These are phyloP conservation scores for Schwanniomyces etchellsii DNA, from an alignment of 1,139 yeast genomes.

Conservation along the genomic window DNA sequence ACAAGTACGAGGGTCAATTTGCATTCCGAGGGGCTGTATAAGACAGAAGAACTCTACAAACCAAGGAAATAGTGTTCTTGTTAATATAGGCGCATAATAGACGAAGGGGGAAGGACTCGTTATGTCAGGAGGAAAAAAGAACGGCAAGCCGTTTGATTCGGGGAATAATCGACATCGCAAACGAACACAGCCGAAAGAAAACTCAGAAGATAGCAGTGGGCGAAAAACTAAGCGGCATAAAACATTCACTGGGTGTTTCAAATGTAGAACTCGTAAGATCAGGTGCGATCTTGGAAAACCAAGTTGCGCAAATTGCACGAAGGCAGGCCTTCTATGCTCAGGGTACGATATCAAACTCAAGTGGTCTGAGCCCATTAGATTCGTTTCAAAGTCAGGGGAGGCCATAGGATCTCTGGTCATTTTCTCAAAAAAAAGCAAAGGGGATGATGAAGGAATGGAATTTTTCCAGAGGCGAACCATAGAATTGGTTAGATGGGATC, in stretches of 20 bases:
- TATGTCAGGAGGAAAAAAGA: too few relatives aligned
- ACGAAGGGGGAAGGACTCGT: too few relatives aligned
- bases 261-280: slow-evolving; percentile 44
- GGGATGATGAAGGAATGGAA: slow-evolving; percentile 22
- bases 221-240: slow-evolving; percentile 22
- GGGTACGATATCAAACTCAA: slow-evolving; percentile 79
- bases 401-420: slow-evolving; percentile 21
- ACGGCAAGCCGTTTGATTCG: too few relatives aligned
- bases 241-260: slow-evolving; percentile 48
- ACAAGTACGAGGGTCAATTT: too few relatives aligned
- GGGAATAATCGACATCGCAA: too few relatives aligned
- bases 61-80: too few relatives aligned
- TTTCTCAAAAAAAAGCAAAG: slow-evolving; percentile 16
- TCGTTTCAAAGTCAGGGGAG: slow-evolving; percentile 28
- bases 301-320: slow-evolving; percentile 36
- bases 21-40: too few relatives aligned
- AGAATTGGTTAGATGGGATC: slow-evolving; percentile 65
- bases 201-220: not conserved
- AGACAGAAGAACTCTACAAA: too few relatives aligned
- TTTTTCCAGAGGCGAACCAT: slow-evolving; percentile 66
- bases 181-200: not conserved
- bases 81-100: too few relatives aligned
- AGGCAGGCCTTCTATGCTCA: slow-evolving; percentile 57
- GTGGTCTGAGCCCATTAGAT: slow-evolving; percentile 60
- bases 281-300: slow-evolving; percentile 45